A percentile compares a stretch with the other conserved stretches of the same genome.
These are phyloP conservation scores for Ophidiomyces ophidiicola DNA, from an alignment of 2,329 filamentous ascomycete species.

Conservation along the genomic window DNA sequence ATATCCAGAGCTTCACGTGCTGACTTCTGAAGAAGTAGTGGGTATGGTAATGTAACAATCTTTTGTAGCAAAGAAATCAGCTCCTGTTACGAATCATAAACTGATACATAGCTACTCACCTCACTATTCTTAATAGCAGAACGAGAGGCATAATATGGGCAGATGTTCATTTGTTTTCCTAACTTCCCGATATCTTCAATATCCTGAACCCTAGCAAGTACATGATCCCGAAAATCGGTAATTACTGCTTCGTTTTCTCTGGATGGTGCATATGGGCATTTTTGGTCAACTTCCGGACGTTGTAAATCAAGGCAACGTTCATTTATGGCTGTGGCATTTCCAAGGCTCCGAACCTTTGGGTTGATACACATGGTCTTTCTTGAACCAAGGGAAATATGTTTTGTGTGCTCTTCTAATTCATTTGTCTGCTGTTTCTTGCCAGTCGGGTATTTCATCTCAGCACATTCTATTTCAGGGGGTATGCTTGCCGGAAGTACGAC, in stretches of 20 bases:
- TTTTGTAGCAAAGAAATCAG: slow-evolving; percentile 21
- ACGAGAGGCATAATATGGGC: slow-evolving; percentile 92
- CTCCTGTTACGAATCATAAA: neutral
- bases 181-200: slow-evolving; percentile 80
- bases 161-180: slow-evolving; percentile 67
- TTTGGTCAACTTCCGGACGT: slow-evolving; percentile 52
- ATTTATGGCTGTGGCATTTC: slow-evolving; percentile 68
- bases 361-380: slow-evolving; percentile 88
- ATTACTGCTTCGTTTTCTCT: slow-evolving; percentile 60
- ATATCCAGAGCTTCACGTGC: slow-evolving; percentile 80
- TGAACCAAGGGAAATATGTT: slow-evolving; percentile 72
- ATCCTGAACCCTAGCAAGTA: slow-evolving; percentile 73
- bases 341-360: slow-evolving; percentile 59
- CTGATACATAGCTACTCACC: slow-evolving; percentile 26
- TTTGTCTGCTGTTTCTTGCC: slow-evolving; percentile 17
- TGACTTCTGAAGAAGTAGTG: slow-evolving; percentile 71
- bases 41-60: slow-evolving; percentile 87
- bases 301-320: slow-evolving; percentile 86
- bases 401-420: slow-evolving; percentile 49
- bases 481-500: slow-evolving; percentile 66
- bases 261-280: slow-evolving; percentile 66
- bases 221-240: slow-evolving; percentile 72
- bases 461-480: slow-evolving; percentile 31
- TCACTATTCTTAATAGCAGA: slow-evolving; percentile 71
- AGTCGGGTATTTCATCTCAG: slow-evolving; percentile 11